These are phyloP conservation scores for Hericium rajendrae DNA, from an alignment of 768 basidiomycete genomes.

Conservation along the genomic window DNA sequence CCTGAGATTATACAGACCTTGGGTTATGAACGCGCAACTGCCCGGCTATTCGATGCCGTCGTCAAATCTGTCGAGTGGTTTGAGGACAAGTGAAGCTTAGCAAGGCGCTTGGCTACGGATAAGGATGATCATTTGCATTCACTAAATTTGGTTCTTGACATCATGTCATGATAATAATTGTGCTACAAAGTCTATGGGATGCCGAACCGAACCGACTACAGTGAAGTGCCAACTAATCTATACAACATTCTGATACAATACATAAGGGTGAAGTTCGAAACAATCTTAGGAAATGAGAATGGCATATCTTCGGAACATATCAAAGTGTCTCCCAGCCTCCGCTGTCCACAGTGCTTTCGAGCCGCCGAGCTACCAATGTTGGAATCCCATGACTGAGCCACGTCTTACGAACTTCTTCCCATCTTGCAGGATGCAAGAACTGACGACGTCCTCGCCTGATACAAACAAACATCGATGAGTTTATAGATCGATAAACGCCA, in stretches of 20 bases:
- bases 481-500: background rate
- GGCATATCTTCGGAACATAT: background rate
- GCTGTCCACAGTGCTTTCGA: conserved; percentile 79
- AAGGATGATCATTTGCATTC: too few relatives aligned
- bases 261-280: background rate
- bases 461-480: background rate
- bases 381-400: conserved; percentile 92
- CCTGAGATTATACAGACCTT: conserved; percentile 22
- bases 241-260: background rate
- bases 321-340: conserved; percentile 92
- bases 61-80: background rate
- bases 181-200: background rate
- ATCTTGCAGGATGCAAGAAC: conserved; percentile 72
- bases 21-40: conserved; percentile 20
- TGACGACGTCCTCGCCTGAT: conserved; percentile 80
- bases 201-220: background rate
- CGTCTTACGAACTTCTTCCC: conserved; percentile 84
- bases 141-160: background rate
- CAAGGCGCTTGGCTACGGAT: too few relatives aligned
- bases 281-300: background rate
- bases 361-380: conserved; percentile 77
- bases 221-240: background rate
- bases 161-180: background rate
- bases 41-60: conserved; percentile 13
- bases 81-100: background rate